phyloP scores from a whole-genome alignment of 1,284 basidiomycete species.

The Omphalotus olearius region DNA sequence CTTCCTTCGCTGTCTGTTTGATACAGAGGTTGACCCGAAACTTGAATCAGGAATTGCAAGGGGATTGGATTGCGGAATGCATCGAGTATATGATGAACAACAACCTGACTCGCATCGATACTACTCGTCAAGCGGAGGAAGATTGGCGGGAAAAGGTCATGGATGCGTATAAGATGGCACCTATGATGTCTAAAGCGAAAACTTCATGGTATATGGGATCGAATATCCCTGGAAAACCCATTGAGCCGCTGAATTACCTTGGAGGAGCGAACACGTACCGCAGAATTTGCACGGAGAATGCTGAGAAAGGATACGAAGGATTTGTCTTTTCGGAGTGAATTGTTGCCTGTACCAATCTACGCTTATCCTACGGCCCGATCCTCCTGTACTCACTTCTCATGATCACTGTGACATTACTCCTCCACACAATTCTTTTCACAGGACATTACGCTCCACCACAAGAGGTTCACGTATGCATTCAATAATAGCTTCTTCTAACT shows the following conservation, averaged over 20 bases:
- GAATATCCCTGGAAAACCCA: slow-evolving; percentile 13
- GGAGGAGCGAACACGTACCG: slow-evolving; percentile 20
- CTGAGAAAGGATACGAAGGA: slow-evolving; percentile 21
- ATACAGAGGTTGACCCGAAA: neutral
- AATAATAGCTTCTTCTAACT: too few species aligned
- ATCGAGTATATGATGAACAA: slow-evolving; percentile 18
- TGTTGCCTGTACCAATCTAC: too few species aligned
- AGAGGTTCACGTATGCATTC: too few species aligned
- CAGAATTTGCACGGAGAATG: slow-evolving; percentile 16
- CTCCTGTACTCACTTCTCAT: too few species aligned
- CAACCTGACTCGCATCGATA: slow-evolving; percentile 17
- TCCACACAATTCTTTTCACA: too few species aligned
- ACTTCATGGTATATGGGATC: slow-evolving; percentile 11
- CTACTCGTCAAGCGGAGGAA: slow-evolving; percentile 18
- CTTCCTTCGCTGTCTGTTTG: neutral
- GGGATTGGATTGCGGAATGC: slow-evolving; percentile 23
- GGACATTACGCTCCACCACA: too few species aligned
- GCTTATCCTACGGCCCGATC: too few species aligned
- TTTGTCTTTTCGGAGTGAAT: slow-evolving; percentile 15
- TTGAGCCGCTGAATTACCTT: slow-evolving; percentile 21
- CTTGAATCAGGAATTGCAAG: slow-evolving; percentile 20
- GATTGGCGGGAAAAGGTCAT: slow-evolving; percentile 16
- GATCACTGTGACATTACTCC: too few species aligned
- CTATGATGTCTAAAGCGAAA: neutral
- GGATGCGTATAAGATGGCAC: neutral